These are phyloP conservation scores for Drechslera avenae DNA, from an alignment of 2,329 filamentous ascomycete genomes.

Conservation along the genomic window DNA sequence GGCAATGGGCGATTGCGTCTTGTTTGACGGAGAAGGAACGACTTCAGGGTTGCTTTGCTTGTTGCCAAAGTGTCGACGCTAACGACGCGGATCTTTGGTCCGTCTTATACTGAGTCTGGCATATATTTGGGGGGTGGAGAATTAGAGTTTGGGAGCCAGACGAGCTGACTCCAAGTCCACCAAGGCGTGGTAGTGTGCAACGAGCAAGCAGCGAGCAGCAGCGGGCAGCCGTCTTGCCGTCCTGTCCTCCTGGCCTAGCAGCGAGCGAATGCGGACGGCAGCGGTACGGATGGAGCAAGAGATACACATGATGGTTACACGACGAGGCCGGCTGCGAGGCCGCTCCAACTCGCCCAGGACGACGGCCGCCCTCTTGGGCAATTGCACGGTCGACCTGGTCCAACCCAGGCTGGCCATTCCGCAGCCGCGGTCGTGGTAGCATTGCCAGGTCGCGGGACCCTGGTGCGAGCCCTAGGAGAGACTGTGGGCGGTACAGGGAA, in stretches of 20 bases:
- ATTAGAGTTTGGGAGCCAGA: conserved; percentile 32
- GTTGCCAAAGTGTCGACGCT: conserved; percentile 34
- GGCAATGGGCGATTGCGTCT: conserved; percentile 23
- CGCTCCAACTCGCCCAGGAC: conserved; percentile 33
- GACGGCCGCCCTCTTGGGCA: conserved; percentile 31
- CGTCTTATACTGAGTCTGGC: conserved; percentile 43
- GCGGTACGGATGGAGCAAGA: conserved; percentile 42
- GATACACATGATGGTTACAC: conserved; percentile 42
- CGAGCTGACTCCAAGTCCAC: conserved; percentile 31
- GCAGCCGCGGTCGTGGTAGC: conserved; percentile 53
- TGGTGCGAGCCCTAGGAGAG: background rate
- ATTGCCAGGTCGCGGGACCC: conserved; percentile 48
- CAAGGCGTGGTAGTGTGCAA: conserved; percentile 34
- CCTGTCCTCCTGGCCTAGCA: conserved; percentile 27
- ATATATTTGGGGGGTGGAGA: conserved; percentile 23
- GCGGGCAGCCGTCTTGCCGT: conserved; percentile 34
- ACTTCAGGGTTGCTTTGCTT: conserved; percentile 21
- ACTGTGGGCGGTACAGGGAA: conserved; percentile 18
- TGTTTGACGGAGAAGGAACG: conserved; percentile 22
- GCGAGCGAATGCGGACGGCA: conserved; percentile 38
- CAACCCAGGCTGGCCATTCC: conserved; percentile 50
- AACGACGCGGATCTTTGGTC: conserved; percentile 37
- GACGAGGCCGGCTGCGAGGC: conserved; percentile 32
- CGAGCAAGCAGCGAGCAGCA: conserved; percentile 30
- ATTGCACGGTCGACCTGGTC: conserved; percentile 40